Evolutionary conservation across 2,329 filamentous ascomycete species (phyloP).

Genomic region (Nigrospora oryzae): DNA sequence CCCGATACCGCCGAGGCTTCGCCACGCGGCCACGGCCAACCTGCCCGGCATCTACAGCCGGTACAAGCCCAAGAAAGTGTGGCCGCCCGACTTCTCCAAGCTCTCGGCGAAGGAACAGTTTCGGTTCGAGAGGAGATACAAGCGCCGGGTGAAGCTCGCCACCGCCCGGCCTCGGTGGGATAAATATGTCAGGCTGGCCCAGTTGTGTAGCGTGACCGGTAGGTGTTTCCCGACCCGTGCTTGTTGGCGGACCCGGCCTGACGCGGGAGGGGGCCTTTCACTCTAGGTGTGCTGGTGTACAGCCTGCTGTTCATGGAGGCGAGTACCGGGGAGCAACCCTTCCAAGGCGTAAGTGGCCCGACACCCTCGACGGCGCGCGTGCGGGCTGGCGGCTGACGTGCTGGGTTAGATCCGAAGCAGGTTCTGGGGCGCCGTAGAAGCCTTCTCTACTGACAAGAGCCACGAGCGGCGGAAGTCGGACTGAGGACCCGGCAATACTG

Average conservation of each 20-base stretch:
- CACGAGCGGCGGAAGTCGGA: conserved; percentile 12
- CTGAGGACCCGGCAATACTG: neutral
- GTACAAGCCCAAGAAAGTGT: conserved; percentile 61
- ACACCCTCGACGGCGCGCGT: neutral
- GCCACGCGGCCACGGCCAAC: conserved; percentile 9
- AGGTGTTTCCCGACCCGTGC: conserved; percentile 14
- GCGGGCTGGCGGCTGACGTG: conserved; percentile 2
- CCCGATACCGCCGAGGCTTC: conserved; percentile 14
- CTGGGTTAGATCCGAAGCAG: conserved; percentile 25
- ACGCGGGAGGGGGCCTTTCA: neutral
- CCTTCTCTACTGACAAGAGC: conserved; percentile 16
- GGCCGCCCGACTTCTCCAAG: conserved; percentile 69
- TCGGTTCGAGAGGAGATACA: conserved; percentile 70
- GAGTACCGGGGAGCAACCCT: conserved; percentile 35
- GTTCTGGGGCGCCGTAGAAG: conserved; percentile 27
- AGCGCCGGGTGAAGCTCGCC: conserved; percentile 49
- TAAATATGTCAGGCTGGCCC: conserved; percentile 47
- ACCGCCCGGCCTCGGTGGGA: conserved; percentile 20
- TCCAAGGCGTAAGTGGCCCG: conserved; percentile 34
- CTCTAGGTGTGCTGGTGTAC: conserved; percentile 43
- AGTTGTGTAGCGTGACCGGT: conserved; percentile 52
- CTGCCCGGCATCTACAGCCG: conserved; percentile 37
- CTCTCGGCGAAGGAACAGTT: conserved; percentile 67
- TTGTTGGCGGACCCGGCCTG: conserved; percentile 2
- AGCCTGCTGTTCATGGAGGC: conserved; percentile 56